phyloP scores from a whole-genome alignment of 306 rosid genomes.

The Quercus ilex region DNA sequence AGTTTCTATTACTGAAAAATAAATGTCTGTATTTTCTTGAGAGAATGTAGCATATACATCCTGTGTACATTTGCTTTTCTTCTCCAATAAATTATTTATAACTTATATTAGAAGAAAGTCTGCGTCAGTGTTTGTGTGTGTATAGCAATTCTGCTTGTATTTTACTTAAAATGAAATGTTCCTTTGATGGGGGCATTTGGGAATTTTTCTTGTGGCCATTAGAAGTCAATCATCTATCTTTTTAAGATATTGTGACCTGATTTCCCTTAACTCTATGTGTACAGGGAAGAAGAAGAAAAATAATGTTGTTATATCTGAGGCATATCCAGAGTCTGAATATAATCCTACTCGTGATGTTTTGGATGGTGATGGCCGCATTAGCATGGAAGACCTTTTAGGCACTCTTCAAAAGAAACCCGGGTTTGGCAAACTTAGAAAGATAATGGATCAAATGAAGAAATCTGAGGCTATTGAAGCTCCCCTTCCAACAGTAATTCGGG shows the following conservation, averaged over 20 bases:
- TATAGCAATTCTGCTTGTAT: background rate
- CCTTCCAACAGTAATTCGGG: constrained; percentile 57
- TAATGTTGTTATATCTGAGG: constrained; percentile 51
- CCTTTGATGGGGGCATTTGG: background rate
- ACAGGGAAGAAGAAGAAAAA: constrained; percentile 56
- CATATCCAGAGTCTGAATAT: constrained; percentile 83
- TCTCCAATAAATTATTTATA: background rate
- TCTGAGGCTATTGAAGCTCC: constrained; percentile 52
- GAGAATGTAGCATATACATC: background rate
- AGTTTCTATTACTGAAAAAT: background rate
- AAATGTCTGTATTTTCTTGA: background rate
- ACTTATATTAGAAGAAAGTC: background rate
- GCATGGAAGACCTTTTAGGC: constrained; percentile 56
- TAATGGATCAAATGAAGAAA: constrained; percentile 38
- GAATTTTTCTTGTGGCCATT: background rate
- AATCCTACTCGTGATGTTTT: constrained; percentile 70
- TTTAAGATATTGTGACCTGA: background rate
- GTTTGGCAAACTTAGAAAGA: constrained; percentile 59
- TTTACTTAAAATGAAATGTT: background rate
- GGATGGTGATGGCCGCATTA: constrained; percentile 65
- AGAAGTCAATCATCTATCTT: background rate
- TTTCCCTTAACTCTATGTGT: background rate
- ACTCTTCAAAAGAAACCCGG: constrained; percentile 64
- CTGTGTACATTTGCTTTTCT: background rate
- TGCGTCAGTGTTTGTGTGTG: background rate